phyloP scores from a whole-genome alignment of 139 green algal species.

The Chlamydomonas incerta region DNA sequence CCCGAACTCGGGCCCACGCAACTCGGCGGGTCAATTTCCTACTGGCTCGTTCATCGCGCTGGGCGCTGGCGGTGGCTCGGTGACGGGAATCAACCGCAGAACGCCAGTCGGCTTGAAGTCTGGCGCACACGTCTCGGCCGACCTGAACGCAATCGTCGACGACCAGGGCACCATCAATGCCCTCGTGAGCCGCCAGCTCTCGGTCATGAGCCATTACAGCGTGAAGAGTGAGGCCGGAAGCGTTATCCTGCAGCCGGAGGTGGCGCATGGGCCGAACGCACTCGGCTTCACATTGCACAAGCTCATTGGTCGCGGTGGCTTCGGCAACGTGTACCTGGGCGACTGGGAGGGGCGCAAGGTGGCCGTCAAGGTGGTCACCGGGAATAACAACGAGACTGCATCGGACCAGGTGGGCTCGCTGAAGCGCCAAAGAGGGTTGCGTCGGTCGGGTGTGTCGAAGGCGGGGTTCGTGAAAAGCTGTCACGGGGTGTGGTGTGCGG shows the following conservation, averaged over 20 bases:
- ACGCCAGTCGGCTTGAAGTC: background rate
- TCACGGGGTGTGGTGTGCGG: too few relatives aligned
- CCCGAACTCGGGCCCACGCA: constrained; percentile 2
- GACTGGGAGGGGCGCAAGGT: constrained; percentile 55
- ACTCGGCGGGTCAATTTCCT: background rate
- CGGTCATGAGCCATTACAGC: constrained; percentile 55
- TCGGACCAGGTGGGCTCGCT: constrained; percentile 17
- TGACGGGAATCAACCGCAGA: background rate
- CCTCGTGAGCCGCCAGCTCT: constrained; percentile 54
- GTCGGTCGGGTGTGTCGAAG: too few relatives aligned
- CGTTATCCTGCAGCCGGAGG: constrained; percentile 43
- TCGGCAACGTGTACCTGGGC: constrained; percentile 57
- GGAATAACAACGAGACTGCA: constrained; percentile 25
- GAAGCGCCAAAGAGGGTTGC: too few relatives aligned
- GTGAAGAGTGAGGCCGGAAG: constrained; percentile 34
- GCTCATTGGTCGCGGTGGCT: constrained; percentile 56
- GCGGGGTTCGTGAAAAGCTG: too few relatives aligned
- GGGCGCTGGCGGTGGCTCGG: constrained; percentile 5
- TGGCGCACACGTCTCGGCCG: constrained; percentile 46
- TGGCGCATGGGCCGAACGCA: constrained; percentile 25
- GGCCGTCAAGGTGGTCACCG: constrained; percentile 55
- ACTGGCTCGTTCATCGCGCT: constrained; percentile 25
- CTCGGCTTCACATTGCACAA: constrained; percentile 40
- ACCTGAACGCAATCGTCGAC: constrained; percentile 61
- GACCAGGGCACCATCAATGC: constrained; percentile 58